Base-by-base conservation (phyloP, 345 rosid genomes). In the Corchorus olitorius region DNA sequence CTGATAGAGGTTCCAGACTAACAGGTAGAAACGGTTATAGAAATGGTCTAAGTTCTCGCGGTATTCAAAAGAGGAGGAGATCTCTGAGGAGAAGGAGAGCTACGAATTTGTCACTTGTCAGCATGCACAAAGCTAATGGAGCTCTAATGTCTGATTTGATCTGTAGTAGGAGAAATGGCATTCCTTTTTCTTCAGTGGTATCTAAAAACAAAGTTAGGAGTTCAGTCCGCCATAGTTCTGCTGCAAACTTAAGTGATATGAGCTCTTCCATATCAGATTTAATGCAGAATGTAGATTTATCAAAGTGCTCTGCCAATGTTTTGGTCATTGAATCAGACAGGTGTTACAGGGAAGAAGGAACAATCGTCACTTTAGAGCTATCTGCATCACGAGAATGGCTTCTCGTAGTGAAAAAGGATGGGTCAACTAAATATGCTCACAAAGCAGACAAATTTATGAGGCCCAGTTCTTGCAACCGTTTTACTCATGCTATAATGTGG, bases 31-130 rank as follows among this genome's bases (percentile, higher is more conserved):
- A 76, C 75, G 65, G 53, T 61, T 73, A 79, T 78, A 89, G 87
- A 80, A 75, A 77, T 84, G 81, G 81, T 50, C 22, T 86, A 67
- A 89, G 83, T 78, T 86, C 90, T 61, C 89, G 91, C 17, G 83
- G 93, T 72, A 79, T 92, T 65, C 95, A 81, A 70, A 93, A 88
- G 88, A 86, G 92, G 76, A 87, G 97, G 82, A 97, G 97, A 70
- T 88, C 96, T 0, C 65, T 87, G 35, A 88, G 89, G 87, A 81
- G 88, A 80, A 90, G 84, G 84, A 87, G 90, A 84, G 85, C 88
- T 27, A 87, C 92, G 74, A 90, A 85, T 83, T 82, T 86, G 76
- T 77, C 86, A 3, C 64, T 80, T 27, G 68, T 68, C 39, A 81
- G 87, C 58, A 27, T 72, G 41, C 91, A 89, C 76, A 88, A 83